A percentile compares a stretch with the other conserved stretches of the same genome.
Evolutionary conservation across 176 grass and related monocot species (phyloP).

Genomic region (Phragmites australis): DNA sequence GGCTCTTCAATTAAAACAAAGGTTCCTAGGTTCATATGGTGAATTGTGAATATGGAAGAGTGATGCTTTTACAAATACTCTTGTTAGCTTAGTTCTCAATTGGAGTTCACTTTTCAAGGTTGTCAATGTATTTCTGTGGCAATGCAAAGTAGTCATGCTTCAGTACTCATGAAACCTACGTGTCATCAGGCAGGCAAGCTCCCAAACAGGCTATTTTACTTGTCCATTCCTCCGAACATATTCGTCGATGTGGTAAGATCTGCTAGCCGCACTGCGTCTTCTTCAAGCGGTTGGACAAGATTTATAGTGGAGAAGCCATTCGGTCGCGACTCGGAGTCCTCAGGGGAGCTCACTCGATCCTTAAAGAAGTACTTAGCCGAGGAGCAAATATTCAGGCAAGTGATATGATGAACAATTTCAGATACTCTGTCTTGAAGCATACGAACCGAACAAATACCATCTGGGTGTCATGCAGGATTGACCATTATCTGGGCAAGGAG

Average conservation of each 20-base stretch:
- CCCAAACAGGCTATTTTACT: conserved; percentile 84
- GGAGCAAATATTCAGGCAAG: conserved; percentile 93
- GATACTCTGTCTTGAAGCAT: too few species aligned
- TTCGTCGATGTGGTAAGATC: conserved; percentile 92
- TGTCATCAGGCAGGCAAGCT: conserved; percentile 56
- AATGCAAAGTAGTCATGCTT: not conserved
- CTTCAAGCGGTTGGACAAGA: conserved; percentile 73
- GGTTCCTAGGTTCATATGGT: not conserved
- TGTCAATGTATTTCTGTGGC: not conserved
- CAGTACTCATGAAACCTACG: not conserved
- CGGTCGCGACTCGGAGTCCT: conserved; percentile 83
- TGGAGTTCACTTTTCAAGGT: not conserved
- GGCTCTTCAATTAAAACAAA: not conserved
- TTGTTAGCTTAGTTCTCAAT: not conserved
- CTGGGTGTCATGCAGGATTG: conserved; percentile 55
- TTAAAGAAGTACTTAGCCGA: conserved; percentile 74
- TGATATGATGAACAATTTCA: not conserved
- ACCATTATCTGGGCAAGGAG: conserved; percentile 97
- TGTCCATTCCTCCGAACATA: conserved; percentile 93
- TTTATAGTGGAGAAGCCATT: conserved; percentile 98
- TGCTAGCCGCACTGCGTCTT: conserved; percentile 61
- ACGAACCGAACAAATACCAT: not conserved
- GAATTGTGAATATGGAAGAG: not conserved
- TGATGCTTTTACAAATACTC: not conserved
- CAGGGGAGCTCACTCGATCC: conserved; percentile 68